Conservation (phyloP, 75 land plant species). For the Larix kaempferi region DNA sequence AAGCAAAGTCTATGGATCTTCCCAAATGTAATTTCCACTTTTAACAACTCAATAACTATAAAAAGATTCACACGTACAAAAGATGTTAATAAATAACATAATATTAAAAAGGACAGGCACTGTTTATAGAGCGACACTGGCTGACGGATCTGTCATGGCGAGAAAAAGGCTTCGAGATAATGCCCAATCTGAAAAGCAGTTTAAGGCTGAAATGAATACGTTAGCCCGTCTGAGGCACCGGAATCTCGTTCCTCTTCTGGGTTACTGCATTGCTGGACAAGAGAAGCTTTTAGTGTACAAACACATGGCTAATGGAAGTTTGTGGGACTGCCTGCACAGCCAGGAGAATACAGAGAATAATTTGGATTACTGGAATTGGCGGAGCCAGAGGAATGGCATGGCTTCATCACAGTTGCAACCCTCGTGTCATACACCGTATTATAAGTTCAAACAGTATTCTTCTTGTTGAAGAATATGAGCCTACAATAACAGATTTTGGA, state of each 20-base stretch:
- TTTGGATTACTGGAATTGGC: slow-evolving; percentile 73
- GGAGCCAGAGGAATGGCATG: slow-evolving; percentile 88
- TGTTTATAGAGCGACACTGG: slow-evolving; percentile 68
- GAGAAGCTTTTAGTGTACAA: slow-evolving; percentile 87
- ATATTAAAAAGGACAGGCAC: slow-evolving; percentile 88
- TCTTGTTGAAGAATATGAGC: slow-evolving; percentile 74
- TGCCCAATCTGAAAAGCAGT: slow-evolving; percentile 67
- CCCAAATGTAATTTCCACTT: too few species aligned
- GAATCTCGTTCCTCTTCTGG: slow-evolving; percentile 85
- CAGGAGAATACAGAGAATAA: slow-evolving; percentile 11
- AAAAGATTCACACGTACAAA: too few species aligned
- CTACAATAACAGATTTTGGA: slow-evolving; percentile 91
- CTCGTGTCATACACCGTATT: slow-evolving; percentile 83
- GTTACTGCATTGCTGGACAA: slow-evolving; percentile 72
- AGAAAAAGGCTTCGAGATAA: slow-evolving; percentile 78
- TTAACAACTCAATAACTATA: too few species aligned
- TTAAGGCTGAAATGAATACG: slow-evolving; percentile 79
- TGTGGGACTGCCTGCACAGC: slow-evolving; percentile 53
- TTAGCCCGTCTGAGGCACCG: slow-evolving; percentile 62
- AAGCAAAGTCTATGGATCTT: too few species aligned
- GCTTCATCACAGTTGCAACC: slow-evolving; percentile 97
- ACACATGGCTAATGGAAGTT: slow-evolving; percentile 78
- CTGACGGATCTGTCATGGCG: slow-evolving; percentile 74
- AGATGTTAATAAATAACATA: too few species aligned
- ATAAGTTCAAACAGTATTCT: slow-evolving; percentile 86